Evolutionary conservation across 176 grass and related monocot genomes (phyloP), one percentile per base, ranked within the genome.

Genomic region (Thinopyrum elongatum): DNA sequence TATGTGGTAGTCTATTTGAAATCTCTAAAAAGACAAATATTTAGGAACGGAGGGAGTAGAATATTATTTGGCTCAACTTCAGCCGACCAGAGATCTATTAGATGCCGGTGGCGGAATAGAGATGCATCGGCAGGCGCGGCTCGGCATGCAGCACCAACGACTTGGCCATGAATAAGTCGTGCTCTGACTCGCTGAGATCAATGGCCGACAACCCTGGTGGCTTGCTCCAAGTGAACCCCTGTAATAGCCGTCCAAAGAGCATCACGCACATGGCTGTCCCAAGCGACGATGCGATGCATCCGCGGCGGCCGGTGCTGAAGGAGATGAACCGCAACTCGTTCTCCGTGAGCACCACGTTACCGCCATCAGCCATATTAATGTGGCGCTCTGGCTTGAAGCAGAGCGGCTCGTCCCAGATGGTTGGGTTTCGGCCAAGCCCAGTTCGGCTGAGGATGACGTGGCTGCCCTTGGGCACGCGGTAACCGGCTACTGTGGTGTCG

Each of bases 211-310:
- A 38, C 1, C 67, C 81, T 0, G 14, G 8, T 0, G 64, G 53
- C 19, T 71, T 34, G 39, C 13, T 79, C 87, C 87, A 89, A 2
- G 82, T 57, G 41, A 84, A 89, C 4, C 81, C 87, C 39, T 89
- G 87, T 30, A 89, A 22, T 12, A 84, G 38, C 66, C 87, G 71
- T 1, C 46, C 81, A 14, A 89, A 21, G 36, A 73, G 28, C 81
- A 84, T 84, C 19, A 72, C 44, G 3, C 71, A 84, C 64, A 84
- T 79, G 1, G 25, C 9, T 1, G 65, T 73, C 19, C 87, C 87
- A 0, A 84, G 53, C 14, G 55, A 23, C 3, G 47, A 76, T 0
- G 80, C 87, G 13, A 80, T 49, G 75, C 87, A 88, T 8, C 64
- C 44, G 21, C 57, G 57, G 21, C 57, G 57, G 21, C 57, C 57